phyloP scores from a whole-genome alignment of 192 early-diverging fungal genomes.

The Endogone sp. region DNA sequence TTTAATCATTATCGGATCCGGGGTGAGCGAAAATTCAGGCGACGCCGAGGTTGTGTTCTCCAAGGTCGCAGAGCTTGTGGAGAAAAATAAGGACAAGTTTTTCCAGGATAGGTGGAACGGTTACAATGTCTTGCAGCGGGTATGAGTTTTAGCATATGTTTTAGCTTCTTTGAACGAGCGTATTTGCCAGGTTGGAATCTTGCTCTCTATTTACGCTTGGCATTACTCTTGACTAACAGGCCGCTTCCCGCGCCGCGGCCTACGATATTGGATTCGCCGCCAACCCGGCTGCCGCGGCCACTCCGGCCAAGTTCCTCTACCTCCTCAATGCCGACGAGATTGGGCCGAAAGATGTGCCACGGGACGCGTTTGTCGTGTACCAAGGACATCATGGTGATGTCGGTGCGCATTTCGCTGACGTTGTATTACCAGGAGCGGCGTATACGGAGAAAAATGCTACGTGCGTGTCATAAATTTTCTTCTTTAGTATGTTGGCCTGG shows the following conservation, averaged over 20 bases:
- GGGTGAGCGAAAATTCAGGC: slow-evolving; percentile 63
- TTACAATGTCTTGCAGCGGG: slow-evolving; percentile 87
- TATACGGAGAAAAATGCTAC: slow-evolving; percentile 97
- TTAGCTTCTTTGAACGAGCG: neutral
- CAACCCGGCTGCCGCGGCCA: slow-evolving; percentile 26
- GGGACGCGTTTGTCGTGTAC: slow-evolving; percentile 95
- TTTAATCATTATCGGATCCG: slow-evolving; percentile 84
- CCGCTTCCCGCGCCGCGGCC: slow-evolving; percentile 84
- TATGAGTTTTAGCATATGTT: slow-evolving; percentile 26
- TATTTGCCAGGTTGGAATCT: no score
- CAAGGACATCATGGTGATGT: slow-evolving; percentile 99
- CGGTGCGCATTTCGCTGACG: slow-evolving; percentile 92
- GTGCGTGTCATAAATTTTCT: slow-evolving; percentile 5
- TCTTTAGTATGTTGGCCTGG: neutral
- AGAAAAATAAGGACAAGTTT: slow-evolving; percentile 61
- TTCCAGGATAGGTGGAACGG: slow-evolving; percentile 83
- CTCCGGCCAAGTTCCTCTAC: slow-evolving; percentile 80
- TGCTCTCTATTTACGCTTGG: neutral
- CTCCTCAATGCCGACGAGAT: slow-evolving; percentile 92
- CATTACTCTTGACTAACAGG: slow-evolving; percentile 35
- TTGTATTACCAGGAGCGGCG: slow-evolving; percentile 91
- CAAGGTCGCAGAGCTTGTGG: slow-evolving; percentile 70
- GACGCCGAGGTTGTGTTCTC: slow-evolving; percentile 73
- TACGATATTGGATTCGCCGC: slow-evolving; percentile 87
- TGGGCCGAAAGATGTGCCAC: slow-evolving; percentile 67